Evolutionary conservation across 2,329 filamentous ascomycete genomes (phyloP), one percentile per base, ranked within the genome.

Genomic region (Ascochyta viciae-villosae): DNA sequence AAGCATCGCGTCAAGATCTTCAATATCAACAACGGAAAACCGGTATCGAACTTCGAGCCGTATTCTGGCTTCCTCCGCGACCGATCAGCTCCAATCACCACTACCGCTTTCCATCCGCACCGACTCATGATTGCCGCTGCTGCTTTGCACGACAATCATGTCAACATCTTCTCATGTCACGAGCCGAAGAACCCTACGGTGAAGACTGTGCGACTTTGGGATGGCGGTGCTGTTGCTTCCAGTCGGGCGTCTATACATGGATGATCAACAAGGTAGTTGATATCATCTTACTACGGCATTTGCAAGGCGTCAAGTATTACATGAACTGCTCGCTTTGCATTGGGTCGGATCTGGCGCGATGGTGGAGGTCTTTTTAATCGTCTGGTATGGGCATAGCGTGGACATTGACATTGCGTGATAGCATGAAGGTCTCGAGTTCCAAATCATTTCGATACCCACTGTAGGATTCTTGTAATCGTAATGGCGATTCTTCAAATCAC

Each of bases 41-140:
- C 90, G 63, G 86, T 98, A 43, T 95, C 91, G 6, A 88, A 87
- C 19, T 86, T 95, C 61, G 93, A 98, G 74, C 94, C 94, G 0
- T 96, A 96, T 75, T 92, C 91, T 42, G 92, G 89, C 72, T 96
- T 96, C 80, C 81, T 96, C 15, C 89, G 92, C 68, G 92, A 87
- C 71, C 89, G 91, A 47, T 88, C 89, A 54, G 86, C 88, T 6
- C 90, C 95, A 1, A 96, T 99, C 63, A 88, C 92, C 3, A 86
- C 90, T 33, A 96, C 94, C 8, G 90, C 93, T 0, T 99, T 98
- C 81, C 95, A 99, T 77, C 95, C 95, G 1, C 95, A 99, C 76
- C 87, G 90, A 48, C 93, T 96, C 78, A 88, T 97, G 76, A 83
- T 99, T 59, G 93, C 92, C 33, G 95, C 90, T 68, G 90, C 93